Conservation (phyloP, 2,329 filamentous ascomycete genomes). For the Fusarium nisikadoi region DNA sequence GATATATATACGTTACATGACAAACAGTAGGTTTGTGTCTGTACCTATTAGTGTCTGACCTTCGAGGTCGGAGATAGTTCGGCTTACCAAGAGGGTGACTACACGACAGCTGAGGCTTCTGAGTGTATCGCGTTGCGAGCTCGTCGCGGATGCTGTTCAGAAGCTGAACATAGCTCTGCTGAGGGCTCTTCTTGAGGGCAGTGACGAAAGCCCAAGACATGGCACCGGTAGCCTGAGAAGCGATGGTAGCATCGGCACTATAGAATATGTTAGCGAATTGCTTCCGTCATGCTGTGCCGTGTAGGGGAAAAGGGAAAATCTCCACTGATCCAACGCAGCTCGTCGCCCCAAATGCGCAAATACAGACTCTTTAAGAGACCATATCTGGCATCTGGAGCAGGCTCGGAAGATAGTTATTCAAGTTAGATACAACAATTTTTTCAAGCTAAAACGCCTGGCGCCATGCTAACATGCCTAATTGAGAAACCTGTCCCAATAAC, state of each 20-base stretch:
- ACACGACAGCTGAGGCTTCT: slow-evolving; percentile 97
- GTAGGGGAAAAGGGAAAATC: neutral
- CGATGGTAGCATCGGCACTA: slow-evolving; percentile 92
- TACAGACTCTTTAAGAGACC: slow-evolving; percentile 46
- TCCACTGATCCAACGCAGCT: slow-evolving; percentile 54
- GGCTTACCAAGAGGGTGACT: slow-evolving; percentile 92
- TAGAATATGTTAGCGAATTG: slow-evolving; percentile 27
- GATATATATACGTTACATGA: slow-evolving; percentile 60
- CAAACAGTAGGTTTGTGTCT: slow-evolving; percentile 73
- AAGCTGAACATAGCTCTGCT: slow-evolving; percentile 97
- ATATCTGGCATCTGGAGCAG: slow-evolving; percentile 56
- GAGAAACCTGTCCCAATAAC: slow-evolving; percentile 18
- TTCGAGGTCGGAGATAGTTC: neutral
- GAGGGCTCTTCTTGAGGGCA: slow-evolving; percentile 93
- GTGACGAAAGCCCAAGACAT: slow-evolving; percentile 99
- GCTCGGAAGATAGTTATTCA: slow-evolving; percentile 38
- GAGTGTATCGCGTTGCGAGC: slow-evolving; percentile 84
- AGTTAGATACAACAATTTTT: slow-evolving; percentile 32
- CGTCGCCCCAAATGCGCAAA: slow-evolving; percentile 58
- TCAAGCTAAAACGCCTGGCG: slow-evolving; percentile 30
- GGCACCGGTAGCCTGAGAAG: slow-evolving; percentile 89
- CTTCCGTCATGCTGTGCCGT: neutral
- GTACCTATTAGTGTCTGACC: slow-evolving; percentile 14
- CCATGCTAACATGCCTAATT: slow-evolving; percentile 23
- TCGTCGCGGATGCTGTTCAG: slow-evolving; percentile 97